Conservation (phyloP, 176 grass and related monocot species). For the Aechmea fasciata region DNA sequence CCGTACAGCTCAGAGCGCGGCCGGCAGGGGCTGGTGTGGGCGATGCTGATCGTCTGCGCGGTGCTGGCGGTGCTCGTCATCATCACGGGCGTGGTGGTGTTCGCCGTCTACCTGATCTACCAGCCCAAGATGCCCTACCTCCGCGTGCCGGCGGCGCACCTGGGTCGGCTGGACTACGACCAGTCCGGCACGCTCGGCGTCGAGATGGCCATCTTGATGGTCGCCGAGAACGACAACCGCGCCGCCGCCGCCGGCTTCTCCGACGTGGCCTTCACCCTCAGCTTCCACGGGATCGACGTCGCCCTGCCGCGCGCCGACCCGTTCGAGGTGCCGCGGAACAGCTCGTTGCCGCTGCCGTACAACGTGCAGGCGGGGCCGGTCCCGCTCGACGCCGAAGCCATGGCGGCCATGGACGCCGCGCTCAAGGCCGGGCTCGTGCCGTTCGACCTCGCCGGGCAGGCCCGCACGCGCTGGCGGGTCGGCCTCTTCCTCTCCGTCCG, state of each 20-base stretch:
- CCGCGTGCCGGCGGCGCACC: slow-evolving; percentile 36
- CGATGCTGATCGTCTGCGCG: slow-evolving; percentile 36
- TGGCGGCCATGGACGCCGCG: slow-evolving; percentile 35
- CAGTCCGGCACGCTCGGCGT: slow-evolving; percentile 41
- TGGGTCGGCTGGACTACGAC: slow-evolving; percentile 30
- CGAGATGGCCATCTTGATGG: slow-evolving; percentile 20
- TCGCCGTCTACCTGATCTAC: slow-evolving; percentile 69
- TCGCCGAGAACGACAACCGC: slow-evolving; percentile 62
- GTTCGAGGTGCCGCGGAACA: slow-evolving; percentile 48
- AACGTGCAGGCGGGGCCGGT: slow-evolving; percentile 3
- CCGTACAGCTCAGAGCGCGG: background rate
- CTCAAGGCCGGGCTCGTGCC: slow-evolving; percentile 37
- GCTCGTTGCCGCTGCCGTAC: slow-evolving; percentile 37
- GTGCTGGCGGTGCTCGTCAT: slow-evolving; percentile 45
- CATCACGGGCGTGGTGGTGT: slow-evolving; percentile 41
- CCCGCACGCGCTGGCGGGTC: slow-evolving; percentile 53
- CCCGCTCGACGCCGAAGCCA: slow-evolving; percentile 25
- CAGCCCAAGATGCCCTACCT: slow-evolving; percentile 67
- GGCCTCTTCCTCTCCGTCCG: slow-evolving; percentile 50
- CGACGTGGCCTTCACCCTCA: slow-evolving; percentile 34
- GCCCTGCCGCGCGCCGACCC: slow-evolving; percentile 26
- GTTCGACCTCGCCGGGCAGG: slow-evolving; percentile 48
- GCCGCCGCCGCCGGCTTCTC: slow-evolving; percentile 54
- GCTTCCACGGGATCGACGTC: slow-evolving; percentile 48
- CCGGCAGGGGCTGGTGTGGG: slow-evolving; percentile 23